Percentiles rank a stretch among this genome's conserved stretches.
Evolutionary conservation across 306 rosid genomes (phyloP).

Genomic region (Medicago ruthenica): DNA sequence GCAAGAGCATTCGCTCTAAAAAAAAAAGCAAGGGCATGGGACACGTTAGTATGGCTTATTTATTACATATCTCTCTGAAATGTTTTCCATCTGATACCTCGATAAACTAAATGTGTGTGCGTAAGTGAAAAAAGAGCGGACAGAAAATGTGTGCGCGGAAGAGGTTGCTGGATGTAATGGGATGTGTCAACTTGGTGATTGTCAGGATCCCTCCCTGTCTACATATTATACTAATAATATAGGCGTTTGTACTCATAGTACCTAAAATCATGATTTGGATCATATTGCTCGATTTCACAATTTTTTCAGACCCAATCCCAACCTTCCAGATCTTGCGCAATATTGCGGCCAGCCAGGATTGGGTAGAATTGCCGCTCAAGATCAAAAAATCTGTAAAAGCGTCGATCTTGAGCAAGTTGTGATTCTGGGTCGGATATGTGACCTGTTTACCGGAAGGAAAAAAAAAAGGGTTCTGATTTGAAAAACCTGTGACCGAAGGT

Average conservation of each 20-base stretch:
- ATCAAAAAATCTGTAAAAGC: not conserved
- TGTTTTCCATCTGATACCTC: not conserved
- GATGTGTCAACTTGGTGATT: conserved; percentile 27
- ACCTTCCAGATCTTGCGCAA: conserved; percentile 5
- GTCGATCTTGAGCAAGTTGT: not conserved
- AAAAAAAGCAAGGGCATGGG: conserved; percentile 12
- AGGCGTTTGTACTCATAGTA: not conserved
- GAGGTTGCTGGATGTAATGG: conserved; percentile 26
- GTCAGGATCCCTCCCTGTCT: not conserved
- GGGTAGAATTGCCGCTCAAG: not conserved
- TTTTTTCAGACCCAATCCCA: not conserved
- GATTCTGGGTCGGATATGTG: not conserved
- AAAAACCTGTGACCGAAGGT: not conserved
- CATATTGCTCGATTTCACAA: not conserved
- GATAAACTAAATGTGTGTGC: not conserved
- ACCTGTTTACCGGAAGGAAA: not conserved
- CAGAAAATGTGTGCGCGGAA: not conserved
- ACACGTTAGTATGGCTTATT: conserved; percentile 30
- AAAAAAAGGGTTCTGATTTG: not conserved
- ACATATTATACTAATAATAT: conserved; percentile 25
- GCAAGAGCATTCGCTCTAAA: not conserved
- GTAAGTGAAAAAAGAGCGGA: not conserved
- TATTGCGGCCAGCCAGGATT: not conserved
- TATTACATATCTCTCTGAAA: conserved; percentile 32
- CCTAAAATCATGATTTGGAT: conserved; percentile 1